Conservation (phyloP, 2,329 filamentous ascomycete species). For the Corinectria fuckeliana region DNA sequence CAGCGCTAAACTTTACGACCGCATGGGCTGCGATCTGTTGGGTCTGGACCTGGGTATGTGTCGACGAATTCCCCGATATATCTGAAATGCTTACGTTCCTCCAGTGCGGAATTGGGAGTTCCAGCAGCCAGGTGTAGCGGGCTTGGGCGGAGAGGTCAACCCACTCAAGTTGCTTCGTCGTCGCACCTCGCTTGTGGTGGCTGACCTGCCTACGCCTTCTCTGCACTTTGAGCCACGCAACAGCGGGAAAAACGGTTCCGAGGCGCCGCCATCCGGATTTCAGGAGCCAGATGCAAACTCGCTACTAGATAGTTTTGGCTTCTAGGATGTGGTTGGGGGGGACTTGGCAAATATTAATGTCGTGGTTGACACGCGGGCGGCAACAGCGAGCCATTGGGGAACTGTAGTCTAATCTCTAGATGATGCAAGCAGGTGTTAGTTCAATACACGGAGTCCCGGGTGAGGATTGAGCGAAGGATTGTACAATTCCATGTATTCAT, state of each 20-base stretch:
- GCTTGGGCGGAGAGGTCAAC: conserved; percentile 60
- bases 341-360: too few species aligned
- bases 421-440: background rate
- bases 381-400: background rate
- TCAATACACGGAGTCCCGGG: background rate
- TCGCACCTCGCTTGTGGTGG: conserved; percentile 79
- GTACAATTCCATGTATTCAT: conserved; percentile 6
- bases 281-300: conserved; percentile 91
- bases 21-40: conserved; percentile 92
- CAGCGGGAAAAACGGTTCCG: conserved; percentile 47
- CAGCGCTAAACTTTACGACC: conserved; percentile 81
- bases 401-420: background rate
- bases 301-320: conserved; percentile 91
- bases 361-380: background rate
- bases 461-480: background rate
- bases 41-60: conserved; percentile 79
- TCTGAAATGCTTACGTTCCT: conserved; percentile 22
- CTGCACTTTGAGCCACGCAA: conserved; percentile 51
- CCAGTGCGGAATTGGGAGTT: conserved; percentile 84
- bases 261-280: conserved; percentile 77
- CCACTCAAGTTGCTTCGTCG: conserved; percentile 73
- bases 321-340: conserved; percentile 58
- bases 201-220: conserved; percentile 65
- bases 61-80: conserved; percentile 17
- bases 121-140: conserved; percentile 54